Percentiles rank a stretch among this genome's conserved stretches.
Conservation (phyloP, 2,329 filamentous ascomycete genomes). For the Podosphaera leucotricha region DNA sequence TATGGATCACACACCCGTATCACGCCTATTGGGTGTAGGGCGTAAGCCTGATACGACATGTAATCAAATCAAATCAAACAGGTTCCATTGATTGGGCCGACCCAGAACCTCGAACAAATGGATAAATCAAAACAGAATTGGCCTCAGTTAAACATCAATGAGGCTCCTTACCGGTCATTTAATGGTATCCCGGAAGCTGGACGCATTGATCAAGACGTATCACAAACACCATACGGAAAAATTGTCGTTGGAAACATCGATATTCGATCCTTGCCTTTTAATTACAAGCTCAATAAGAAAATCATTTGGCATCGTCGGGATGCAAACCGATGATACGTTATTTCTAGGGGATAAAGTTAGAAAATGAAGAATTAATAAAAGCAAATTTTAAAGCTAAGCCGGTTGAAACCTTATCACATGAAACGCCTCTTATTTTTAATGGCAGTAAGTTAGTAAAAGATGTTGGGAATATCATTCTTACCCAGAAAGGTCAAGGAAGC, state of each 20-base stretch:
- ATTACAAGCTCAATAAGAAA: not conserved
- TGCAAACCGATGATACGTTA: slow-evolving; percentile 3
- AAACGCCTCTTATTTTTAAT: not conserved
- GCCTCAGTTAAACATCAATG: too few relatives aligned
- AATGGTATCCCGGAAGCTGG: too few relatives aligned
- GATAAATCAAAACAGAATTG: too few relatives aligned
- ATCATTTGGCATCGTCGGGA: slow-evolving; percentile 1
- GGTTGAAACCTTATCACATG: too few relatives aligned
- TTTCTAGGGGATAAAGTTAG: not conserved
- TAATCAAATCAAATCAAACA: not conserved
- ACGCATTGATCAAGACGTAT: too few relatives aligned
- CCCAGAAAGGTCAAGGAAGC: too few relatives aligned
- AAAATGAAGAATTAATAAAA: not conserved
- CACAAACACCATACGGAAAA: not conserved
- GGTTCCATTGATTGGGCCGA: too few relatives aligned
- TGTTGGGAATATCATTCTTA: not conserved
- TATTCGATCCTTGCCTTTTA: slow-evolving; percentile 2
- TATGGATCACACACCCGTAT: not conserved
- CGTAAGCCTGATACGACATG: not conserved
- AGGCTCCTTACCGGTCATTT: too few relatives aligned
- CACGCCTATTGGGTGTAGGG: not conserved
- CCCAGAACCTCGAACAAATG: too few relatives aligned
- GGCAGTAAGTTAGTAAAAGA: not conserved
- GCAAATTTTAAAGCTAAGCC: not conserved
- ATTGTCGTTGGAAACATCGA: not conserved